Base-by-base conservation (phyloP, 1,284 basidiomycete genomes). In the Cryptococcus neoformans region DNA sequence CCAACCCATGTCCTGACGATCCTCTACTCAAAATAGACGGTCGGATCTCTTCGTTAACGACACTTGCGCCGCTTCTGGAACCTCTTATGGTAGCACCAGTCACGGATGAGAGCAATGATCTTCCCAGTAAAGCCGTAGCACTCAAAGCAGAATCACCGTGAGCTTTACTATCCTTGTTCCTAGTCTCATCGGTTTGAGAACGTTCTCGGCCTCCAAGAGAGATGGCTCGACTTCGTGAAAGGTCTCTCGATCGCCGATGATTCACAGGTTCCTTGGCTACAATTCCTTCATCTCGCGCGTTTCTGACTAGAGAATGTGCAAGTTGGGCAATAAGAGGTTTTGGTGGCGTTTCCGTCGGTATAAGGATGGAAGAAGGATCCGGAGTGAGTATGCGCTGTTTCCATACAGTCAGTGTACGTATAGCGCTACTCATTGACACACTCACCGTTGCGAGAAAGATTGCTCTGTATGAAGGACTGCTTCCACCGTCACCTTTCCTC, bases 301-400 rank as follows among this genome's bases (percentile, higher is more conserved):
- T 85, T 54, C 80, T 81, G 17, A 94, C 84, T 4, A 94, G 82
- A 37, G 84, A 81, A 59, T 89, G 80, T 0, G 92, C 90, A 4
- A 91, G 80, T 44, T 76, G 77, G 0, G 84, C 83, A 34, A 93
- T 79, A 10, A 88, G 77, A 0, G 82, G 78, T 14, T 83, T 81
- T 0, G 86, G 84, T 11, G 86, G 86, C 6, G 76, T 80, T 0
- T 85, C 86, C 53, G 84, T 81, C 64, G 88, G 85, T 1, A 83
- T 79, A 2, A 93, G 81, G 53, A 93, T 84, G 59, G 88, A 90
- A 10, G 81, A 79, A 0, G 89, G 84, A 64, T 90, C 90, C 2
- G 85, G 82, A 0, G 89, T 90, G 85, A 94, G 89, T 40, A 94
- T 87, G 1, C 92, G 85, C n/a, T 73, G 49, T 35, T 12, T 4